Evolutionary conservation across 352 stramenopile species (phyloP), one percentile per base, ranked within the genome.

Genomic region (Pythium diclinum): DNA sequence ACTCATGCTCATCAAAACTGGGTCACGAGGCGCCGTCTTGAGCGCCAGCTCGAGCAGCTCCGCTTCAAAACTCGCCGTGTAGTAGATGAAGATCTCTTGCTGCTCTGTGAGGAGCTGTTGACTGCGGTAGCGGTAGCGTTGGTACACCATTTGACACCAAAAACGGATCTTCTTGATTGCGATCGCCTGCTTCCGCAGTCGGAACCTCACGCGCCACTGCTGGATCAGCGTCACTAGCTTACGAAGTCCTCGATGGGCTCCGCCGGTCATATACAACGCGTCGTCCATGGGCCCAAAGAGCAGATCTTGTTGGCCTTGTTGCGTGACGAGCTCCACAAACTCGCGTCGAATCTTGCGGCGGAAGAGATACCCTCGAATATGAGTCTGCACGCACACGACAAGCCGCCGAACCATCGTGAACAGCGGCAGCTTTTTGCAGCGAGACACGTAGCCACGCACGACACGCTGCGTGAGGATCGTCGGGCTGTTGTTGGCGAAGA

Each of bases 21-120:
- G 81, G 49, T 92, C 84, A 1, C 81, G 77, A 48, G 75, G 77
- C 13, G 76, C 74, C 6, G 78, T 77, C 54, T 76, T 76, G 21
- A 74, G 59, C 17, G 83, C 82, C 21, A 87, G 64, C 10, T 82
- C 83, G 0, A 91, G 55, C 30, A 93, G 58, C 38, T 88, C 78
- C 3, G 67, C 38, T 48, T 90, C 78, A 25, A 89, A 79, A 19
- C 65, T 55, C 0, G 76, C 58, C 21, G 78, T 88, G 66, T 91
- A 93, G 68, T 91, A 93, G 19, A 93, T 82, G 65, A 80, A 86
- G 7, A 93, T 73, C 57, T 89, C 73, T 61, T 91, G 80, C 23
- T 88, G 68, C 0, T 87, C 72, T 2, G 57, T 66, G 0, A 89
- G 63, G 32, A 92, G 66, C 51, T 85, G 78, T 28, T 75, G 69